These are phyloP conservation scores for Xylaria sp. DNA, from an alignment of 2,329 filamentous ascomycete species.

Conservation along the genomic window DNA sequence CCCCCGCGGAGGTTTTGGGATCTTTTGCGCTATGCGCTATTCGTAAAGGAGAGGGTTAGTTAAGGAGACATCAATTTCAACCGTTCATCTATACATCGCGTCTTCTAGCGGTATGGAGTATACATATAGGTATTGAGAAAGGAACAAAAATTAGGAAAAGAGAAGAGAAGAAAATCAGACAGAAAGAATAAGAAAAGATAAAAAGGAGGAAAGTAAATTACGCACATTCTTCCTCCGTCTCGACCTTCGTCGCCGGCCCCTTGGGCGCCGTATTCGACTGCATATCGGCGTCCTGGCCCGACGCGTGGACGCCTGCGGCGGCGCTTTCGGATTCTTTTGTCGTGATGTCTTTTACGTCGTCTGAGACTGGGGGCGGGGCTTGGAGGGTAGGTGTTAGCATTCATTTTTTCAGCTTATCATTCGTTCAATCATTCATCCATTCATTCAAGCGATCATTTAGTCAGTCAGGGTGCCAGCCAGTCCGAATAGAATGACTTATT, in stretches of 20 bases:
- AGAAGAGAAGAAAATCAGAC: no score
- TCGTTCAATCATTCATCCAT: background rate
- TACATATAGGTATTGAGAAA: background rate
- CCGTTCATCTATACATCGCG: no score
- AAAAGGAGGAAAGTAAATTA: background rate
- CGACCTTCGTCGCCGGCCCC: constrained; percentile 35
- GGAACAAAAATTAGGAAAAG: background rate
- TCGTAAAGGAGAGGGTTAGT: background rate
- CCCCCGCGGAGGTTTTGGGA: no score
- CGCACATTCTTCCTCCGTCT: constrained; percentile 48
- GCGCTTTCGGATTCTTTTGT: constrained; percentile 46
- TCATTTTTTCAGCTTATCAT: no score
- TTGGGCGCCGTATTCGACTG: constrained; percentile 57
- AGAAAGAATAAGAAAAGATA: background rate
- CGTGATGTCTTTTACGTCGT: constrained; percentile 56
- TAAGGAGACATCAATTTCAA: background rate
- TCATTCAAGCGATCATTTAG: background rate
- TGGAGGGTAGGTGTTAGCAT: background rate
- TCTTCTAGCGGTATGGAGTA: no score
- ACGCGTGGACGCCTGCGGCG: constrained; percentile 51
- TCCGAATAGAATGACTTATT: no score
- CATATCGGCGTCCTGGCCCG: constrained; percentile 52
- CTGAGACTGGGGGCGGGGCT: constrained; percentile 55
- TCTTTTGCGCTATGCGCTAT: background rate
- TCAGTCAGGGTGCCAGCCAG: no score